phyloP scores from a whole-genome alignment of 73 alveolate species.

The Paramecium octaurelia region DNA sequence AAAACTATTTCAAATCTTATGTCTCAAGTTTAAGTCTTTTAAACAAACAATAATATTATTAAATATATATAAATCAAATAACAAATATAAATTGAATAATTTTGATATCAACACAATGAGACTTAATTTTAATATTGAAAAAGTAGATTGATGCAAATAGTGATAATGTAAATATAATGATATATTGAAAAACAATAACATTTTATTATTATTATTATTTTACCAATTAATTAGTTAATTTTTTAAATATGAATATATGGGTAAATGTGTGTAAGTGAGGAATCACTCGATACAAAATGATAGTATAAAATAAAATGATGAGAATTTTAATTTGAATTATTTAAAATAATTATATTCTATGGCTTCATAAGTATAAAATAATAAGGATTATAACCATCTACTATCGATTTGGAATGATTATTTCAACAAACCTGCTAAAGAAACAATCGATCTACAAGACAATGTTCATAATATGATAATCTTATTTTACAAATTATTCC shows the following conservation, averaged over 20 bases:
- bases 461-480: neutral
- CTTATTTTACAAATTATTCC: neutral
- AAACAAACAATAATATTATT: too few relatives aligned
- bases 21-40: too few relatives aligned
- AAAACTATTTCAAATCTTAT: too few relatives aligned
- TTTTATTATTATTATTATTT: too few relatives aligned
- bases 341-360: neutral
- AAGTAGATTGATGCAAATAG: too few relatives aligned
- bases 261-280: neutral
- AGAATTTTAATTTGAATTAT: neutral
- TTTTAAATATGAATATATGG: neutral
- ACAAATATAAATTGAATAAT: too few relatives aligned
- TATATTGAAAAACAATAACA: neutral
- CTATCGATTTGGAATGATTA: constrained; percentile 8
- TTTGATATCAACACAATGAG: too few relatives aligned
- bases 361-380: constrained; percentile 37
- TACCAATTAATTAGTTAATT: neutral
- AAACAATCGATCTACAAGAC: neutral
- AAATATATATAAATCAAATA: too few relatives aligned
- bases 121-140: too few relatives aligned
- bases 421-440: neutral
- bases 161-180: too few relatives aligned
- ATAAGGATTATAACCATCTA: neutral
- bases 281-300: neutral
- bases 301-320: too few relatives aligned